These are phyloP conservation scores for Yamadazyma laniorum DNA, from an alignment of 805 yeast genomes.

Conservation along the genomic window DNA sequence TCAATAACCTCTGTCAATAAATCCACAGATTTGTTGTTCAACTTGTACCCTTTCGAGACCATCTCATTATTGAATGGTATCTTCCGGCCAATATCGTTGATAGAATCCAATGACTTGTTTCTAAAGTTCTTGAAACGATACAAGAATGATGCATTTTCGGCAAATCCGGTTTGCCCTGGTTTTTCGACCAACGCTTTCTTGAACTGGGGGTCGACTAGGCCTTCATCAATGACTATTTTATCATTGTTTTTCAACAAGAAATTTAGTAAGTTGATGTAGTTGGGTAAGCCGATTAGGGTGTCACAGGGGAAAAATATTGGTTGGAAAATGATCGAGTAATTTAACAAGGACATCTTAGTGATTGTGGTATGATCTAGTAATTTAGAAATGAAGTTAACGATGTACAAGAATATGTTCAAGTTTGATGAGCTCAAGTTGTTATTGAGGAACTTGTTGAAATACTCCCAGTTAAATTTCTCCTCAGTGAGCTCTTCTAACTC, in stretches of 20 bases:
- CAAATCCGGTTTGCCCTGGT: neutral
- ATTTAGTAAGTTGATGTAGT: slow-evolving; percentile 18
- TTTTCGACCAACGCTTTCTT: slow-evolving; percentile 1
- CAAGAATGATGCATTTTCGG: slow-evolving; percentile 6
- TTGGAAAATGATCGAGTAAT: slow-evolving; percentile 31
- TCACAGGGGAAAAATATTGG: slow-evolving; percentile 25
- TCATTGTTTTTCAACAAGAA: slow-evolving; percentile 18
- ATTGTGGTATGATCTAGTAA: slow-evolving; percentile 17
- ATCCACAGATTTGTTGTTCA: slow-evolving; percentile 10
- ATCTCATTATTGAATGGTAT: slow-evolving; percentile 3
- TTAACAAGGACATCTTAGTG: slow-evolving; percentile 29
- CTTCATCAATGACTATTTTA: slow-evolving; percentile 1
- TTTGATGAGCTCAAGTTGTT: neutral
- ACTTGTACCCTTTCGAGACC: slow-evolving; percentile 9
- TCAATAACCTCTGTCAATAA: neutral
- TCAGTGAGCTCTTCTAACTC: neutral
- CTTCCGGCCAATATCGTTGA: slow-evolving; percentile 11
- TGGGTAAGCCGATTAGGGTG: slow-evolving; percentile 15
- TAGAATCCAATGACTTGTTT: slow-evolving; percentile 16
- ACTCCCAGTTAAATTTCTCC: slow-evolving; percentile 7
- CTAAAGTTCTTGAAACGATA: slow-evolving; percentile 15
- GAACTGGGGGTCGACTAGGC: slow-evolving; percentile 4
- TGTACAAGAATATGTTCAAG: slow-evolving; percentile 11
- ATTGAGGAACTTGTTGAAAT: slow-evolving; percentile 8
- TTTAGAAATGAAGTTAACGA: slow-evolving; percentile 15